Evolutionary conservation across 2,329 filamentous ascomycete genomes (phyloP).

Genomic region (Phyllachora maydis): DNA sequence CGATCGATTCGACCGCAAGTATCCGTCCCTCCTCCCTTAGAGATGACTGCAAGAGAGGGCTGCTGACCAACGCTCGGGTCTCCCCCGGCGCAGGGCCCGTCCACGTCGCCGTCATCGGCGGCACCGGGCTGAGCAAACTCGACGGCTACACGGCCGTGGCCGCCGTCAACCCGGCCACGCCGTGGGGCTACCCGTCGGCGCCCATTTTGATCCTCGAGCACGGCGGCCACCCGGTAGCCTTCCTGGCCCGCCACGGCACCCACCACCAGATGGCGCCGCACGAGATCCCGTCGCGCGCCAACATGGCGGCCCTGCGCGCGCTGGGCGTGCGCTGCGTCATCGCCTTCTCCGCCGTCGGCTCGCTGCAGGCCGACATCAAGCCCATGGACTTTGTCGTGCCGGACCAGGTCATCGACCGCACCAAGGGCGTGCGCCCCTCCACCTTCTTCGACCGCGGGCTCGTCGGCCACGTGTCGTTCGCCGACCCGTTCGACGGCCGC

Average conservation of each 20-base stretch:
- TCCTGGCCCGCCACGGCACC: constrained; percentile 78
- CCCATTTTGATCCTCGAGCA: constrained; percentile 79
- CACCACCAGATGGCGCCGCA: constrained; percentile 84
- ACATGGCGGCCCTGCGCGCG: constrained; percentile 88
- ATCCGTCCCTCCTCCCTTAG: neutral
- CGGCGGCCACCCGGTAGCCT: constrained; percentile 64
- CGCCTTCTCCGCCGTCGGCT: constrained; percentile 88
- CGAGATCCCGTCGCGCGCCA: constrained; percentile 85
- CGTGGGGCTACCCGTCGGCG: constrained; percentile 65
- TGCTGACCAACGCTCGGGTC: neutral
- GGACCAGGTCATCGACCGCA: constrained; percentile 92
- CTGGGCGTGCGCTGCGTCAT: constrained; percentile 82
- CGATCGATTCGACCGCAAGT: neutral
- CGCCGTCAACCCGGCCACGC: constrained; percentile 54
- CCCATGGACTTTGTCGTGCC: constrained; percentile 94
- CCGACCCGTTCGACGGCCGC: constrained; percentile 74
- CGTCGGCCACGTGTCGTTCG: constrained; percentile 87
- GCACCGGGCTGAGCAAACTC: constrained; percentile 77
- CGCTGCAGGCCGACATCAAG: constrained; percentile 77
- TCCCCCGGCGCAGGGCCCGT: constrained; percentile 44
- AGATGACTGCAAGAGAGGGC: neutral
- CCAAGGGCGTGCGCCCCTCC: constrained; percentile 82
- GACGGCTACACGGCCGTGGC: constrained; percentile 75
- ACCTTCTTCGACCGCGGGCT: constrained; percentile 90
- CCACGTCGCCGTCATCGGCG: constrained; percentile 77